Evolutionary conservation across 306 rosid species (phyloP), one percentile per base, ranked within the genome.

Genomic region (Castanea mollissima): DNA sequence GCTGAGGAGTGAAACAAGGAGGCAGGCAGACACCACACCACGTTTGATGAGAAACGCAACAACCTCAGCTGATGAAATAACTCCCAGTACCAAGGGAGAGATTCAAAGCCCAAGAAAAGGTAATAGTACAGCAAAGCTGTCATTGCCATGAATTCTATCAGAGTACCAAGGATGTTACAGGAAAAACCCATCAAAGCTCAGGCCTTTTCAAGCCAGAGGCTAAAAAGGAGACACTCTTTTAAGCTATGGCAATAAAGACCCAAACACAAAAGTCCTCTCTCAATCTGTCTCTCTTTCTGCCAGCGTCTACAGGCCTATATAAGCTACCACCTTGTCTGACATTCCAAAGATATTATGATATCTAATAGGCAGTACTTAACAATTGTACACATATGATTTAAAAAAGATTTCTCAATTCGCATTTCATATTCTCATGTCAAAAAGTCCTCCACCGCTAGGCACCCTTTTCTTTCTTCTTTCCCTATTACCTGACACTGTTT

Each of bases 131-230:
- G 71, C 75, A 87, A 80, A 90, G 97, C 90, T 86, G 95, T 86
- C 88, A 86, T n/a, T 77, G 93, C 92, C 90, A 91, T 91, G 97
- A 92, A 94, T 89, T 90, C 83, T 83, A 83, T 78, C 89, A 87
- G 89, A 86, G 77, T 87, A 87, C 89, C 93, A 84, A 92, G 91
- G 86, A 83, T 73, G 86, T 74, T 83, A 83, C 83, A 85, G 90
- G 52, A 79, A 73, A 76, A 85, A 87, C 88, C 88, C 92, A 82
- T 85, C 89, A 84, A 79, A 81, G 41, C 76, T 76, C 85, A 86
- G 84, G 59, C 86, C 83, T 84, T 82, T 80, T 60, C 23, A 76
- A 76, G 69, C 80, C 81, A 82, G 76, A 58, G 81, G 85, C 82
- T 80, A 81, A 83, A 74, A 83, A 69, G 79, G 64, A 80, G 62